Evolutionary conservation across 805 yeast species (phyloP).

Genomic region (Metschnikowia arizonensis): DNA sequence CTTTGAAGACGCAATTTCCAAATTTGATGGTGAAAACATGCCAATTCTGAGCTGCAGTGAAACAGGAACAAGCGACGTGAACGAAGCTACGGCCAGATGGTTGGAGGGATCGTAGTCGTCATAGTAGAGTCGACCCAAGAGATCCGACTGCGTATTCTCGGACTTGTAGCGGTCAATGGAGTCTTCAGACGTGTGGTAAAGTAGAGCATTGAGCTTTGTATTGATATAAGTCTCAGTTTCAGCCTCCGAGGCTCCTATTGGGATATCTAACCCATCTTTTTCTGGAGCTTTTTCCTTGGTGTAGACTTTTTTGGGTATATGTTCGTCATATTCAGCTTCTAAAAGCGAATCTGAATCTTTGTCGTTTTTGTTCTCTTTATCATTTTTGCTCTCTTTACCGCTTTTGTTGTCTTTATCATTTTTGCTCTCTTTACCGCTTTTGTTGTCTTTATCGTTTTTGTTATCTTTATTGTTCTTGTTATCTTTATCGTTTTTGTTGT

Average conservation of each 20-base stretch:
- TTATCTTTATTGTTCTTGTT: neutral
- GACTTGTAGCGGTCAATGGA: conserved; percentile 34
- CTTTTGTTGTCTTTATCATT: too few relatives aligned
- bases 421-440: neutral
- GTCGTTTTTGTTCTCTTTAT: neutral
- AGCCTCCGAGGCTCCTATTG: conserved; percentile 4
- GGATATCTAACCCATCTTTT: neutral
- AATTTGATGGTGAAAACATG: conserved; percentile 4
- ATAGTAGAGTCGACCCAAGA: conserved; percentile 39
- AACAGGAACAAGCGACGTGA: conserved; percentile 13
- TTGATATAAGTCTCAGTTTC: conserved; percentile 33
- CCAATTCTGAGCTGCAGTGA: neutral
- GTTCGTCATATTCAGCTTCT: conserved; percentile 5
- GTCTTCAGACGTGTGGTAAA: conserved; percentile 38
- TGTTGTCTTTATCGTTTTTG: neutral
- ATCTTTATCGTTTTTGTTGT: neutral
- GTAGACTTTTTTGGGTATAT: conserved; percentile 12
- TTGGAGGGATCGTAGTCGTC: conserved; percentile 40
- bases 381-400: neutral
- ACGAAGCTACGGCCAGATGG: conserved; percentile 14
- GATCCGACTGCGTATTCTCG: conserved; percentile 37
- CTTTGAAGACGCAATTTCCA: too few relatives aligned
- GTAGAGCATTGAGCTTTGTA: conserved; percentile 36
- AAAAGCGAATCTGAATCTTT: neutral
- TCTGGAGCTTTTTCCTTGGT: conserved; percentile 17